Evolutionary conservation across 108 stramenopile genomes (phyloP), one percentile per base, ranked within the genome.

Genomic region (Epithemia pelagica): DNA sequence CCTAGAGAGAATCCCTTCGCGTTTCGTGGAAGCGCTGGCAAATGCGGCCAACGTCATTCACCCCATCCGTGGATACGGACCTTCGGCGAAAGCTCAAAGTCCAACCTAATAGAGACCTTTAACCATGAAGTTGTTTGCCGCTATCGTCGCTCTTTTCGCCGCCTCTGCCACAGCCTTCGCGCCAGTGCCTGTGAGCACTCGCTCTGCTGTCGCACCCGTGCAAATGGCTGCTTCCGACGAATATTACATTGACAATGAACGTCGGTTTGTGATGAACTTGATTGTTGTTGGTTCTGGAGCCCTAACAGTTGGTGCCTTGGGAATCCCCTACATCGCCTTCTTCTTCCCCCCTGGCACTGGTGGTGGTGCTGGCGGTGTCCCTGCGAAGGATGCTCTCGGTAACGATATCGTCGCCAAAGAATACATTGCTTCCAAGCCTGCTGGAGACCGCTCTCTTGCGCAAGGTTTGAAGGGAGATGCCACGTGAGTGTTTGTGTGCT

Each of bases 401-500:
- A 83, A 95, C 71, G 94, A 96, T 60, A 70, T 98, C 66, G 81
- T 88, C 22, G 72, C 81, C 37, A 85, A 83, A 69, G 93, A 87
- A 56, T 98, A 96, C 90, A 78, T 97, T 58, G 84, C 75, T 15
- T 72, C 83, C 22, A 95, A 98, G 80, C 81, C 77, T 54, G 75
- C 82, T 32, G 91, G 91, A 20, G 91, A 91, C 76, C 84, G 95
- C 64, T 90, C 89, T 30, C 85, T 98, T 26, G 94, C 94, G 28
- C 95, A 97, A 74, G 97, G 97, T 62, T 82, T 98, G 72, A 97
- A 95, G 89, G 97, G 97, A 73, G 97, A 98, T 89, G 95, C 97
- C 58, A 98, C 97, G 52, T 70, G 54, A 63, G 76, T 69, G 20
- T 69, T 57, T 37, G 19, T 1, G 23, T 51, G 52, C 28, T 20